Evolutionary conservation across 2,329 filamentous ascomycete genomes (phyloP).

Genomic region (Diaporthe longicolla): DNA sequence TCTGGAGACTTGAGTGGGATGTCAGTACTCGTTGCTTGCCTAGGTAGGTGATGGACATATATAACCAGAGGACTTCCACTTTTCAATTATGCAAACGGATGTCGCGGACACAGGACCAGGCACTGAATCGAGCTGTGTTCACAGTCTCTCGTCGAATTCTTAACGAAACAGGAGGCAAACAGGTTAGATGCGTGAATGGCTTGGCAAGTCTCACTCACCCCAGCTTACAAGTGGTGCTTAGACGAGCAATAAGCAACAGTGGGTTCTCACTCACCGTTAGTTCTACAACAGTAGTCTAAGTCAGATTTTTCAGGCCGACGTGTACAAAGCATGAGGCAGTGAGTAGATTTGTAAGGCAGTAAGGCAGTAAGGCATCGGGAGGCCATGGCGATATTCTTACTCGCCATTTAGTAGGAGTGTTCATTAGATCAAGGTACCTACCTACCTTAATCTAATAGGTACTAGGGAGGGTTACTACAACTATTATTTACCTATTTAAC

Average conservation of each 20-base stretch:
- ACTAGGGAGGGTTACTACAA: too few species aligned
- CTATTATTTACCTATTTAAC: too few species aligned
- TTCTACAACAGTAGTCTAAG: not conserved
- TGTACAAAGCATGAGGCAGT: too few species aligned
- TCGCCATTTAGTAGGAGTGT: too few species aligned
- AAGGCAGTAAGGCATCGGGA: too few species aligned
- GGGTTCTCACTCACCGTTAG: not conserved
- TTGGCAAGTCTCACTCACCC: not conserved
- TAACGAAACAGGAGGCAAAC: not conserved
- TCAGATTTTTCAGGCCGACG: not conserved
- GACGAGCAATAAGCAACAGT: not conserved
- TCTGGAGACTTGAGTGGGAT: not conserved
- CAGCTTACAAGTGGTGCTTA: not conserved
- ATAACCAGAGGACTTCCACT: not conserved
- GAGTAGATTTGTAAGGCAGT: not conserved
- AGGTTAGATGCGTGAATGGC: not conserved
- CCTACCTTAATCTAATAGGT: too few species aligned
- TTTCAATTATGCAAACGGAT: not conserved
- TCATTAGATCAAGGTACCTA: not conserved
- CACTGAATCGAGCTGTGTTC: not conserved
- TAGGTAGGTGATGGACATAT: not conserved
- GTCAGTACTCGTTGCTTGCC: not conserved
- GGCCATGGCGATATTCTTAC: not conserved
- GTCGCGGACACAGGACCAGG: not conserved
- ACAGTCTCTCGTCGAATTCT: not conserved